Evolutionary conservation across 805 yeast species (phyloP).

Genomic region (Wickerhamiella occidentalis): DNA sequence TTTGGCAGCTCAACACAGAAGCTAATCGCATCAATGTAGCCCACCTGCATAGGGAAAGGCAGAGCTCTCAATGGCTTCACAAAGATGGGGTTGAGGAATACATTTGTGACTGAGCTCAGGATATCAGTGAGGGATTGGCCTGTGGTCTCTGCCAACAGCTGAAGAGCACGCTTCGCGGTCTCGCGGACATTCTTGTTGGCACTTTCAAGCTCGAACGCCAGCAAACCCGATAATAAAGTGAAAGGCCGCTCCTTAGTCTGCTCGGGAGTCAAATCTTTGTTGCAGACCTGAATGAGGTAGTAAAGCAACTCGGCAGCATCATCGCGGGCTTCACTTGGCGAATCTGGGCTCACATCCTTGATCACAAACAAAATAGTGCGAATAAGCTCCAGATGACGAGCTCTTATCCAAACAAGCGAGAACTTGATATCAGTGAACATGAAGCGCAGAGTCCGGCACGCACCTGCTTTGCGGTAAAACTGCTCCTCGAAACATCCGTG

Average conservation of each 20-base stretch:
- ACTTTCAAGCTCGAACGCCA: conserved; percentile 86
- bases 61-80: conserved; percentile 93
- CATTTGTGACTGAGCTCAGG: conserved; percentile 70
- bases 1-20: conserved; percentile 73
- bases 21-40: conserved; percentile 94
- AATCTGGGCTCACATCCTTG: conserved; percentile 79
- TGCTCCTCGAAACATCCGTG: conserved; percentile 88
- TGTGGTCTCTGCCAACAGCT: conserved; percentile 57
- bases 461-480: conserved; percentile 78
- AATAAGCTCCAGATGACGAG: conserved; percentile 71
- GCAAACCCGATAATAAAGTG: conserved; percentile 71
- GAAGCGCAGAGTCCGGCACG: conserved; percentile 68
- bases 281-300: conserved; percentile 53
- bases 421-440: conserved; percentile 56
- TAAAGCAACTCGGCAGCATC: conserved; percentile 59
- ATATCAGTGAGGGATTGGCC: conserved; percentile 58
- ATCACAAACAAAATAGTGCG: conserved; percentile 81
- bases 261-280: conserved; percentile 45
- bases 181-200: conserved; percentile 73
- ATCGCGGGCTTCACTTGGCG: conserved; percentile 65
- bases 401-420: conserved; percentile 60
- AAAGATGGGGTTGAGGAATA: conserved; percentile 82
- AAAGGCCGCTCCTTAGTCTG: conserved; percentile 60
- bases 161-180: conserved; percentile 62
- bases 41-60: conserved; percentile 98